Base-by-base conservation (phyloP, 176 grass and related monocot species). In the Zea mays region DNA sequence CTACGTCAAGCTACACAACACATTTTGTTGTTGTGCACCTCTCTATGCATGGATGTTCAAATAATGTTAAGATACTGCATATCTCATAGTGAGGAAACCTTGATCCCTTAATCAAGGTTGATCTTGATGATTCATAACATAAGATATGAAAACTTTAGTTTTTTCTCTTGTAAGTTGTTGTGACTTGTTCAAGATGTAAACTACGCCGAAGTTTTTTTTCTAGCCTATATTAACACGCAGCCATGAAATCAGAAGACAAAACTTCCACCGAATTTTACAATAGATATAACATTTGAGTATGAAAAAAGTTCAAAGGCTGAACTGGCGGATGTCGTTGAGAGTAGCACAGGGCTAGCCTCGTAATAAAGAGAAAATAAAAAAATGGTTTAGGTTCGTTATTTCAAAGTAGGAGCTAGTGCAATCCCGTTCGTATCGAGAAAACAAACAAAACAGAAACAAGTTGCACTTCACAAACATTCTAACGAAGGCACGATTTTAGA, bases 401-500 rank as follows among this genome's bases (percentile, higher is more conserved):
- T 39, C 3, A 39, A 39, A 39, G 38, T 39, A 39, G 38, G 38
- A 39, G 38, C 38, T 39, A 39, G 3, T 39, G 38, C 38, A 39
- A 4, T 39, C 38, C 38, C 38, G 3, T 39, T 39, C 38, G 4
- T 39, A n/a, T 7, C 10, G 7, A 51, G 10, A 72, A 72, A 42
- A 36, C 15, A n/a, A 52, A 55, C 34, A n/a, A 39, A 73, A 19
- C 0, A 54, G 15, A 10, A 17, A 19, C 47, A 43, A 67, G 76
- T 79, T 41, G 62, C 47, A 15, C 8, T 1, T 6, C 37, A n/a
- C 6, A 27, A 65, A 33, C 76, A 79, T 79, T 79, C 62, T 54
- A 78, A 52, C 54, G 7, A 13, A 5, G 15, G 39, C 67, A 81
- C 67, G 37, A 21, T 13, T 56, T 61, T 38, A 74, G 44, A 83